Percentiles rank a stretch among this genome's conserved stretches.
Conservation (phyloP, 1,139 yeast species). For the Yamadazyma triangularis region DNA sequence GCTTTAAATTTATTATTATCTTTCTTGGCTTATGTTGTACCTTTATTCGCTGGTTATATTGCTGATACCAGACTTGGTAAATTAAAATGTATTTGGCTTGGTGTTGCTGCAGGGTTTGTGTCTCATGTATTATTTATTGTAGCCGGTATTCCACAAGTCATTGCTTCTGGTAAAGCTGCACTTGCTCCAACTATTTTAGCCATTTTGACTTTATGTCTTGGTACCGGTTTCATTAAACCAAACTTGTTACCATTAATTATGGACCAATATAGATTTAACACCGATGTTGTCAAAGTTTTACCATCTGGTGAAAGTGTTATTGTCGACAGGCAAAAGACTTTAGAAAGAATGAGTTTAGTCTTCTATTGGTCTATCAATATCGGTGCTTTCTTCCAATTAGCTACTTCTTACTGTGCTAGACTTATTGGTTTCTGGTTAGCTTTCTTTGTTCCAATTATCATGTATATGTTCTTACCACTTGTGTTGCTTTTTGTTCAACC, state of each 20-base stretch:
- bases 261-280: conserved; percentile 50
- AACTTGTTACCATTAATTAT: conserved; percentile 48
- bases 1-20: conserved; percentile 35
- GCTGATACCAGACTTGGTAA: conserved; percentile 42
- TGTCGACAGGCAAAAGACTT: conserved; percentile 67
- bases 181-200: conserved; percentile 32
- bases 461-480: conserved; percentile 47
- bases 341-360: conserved; percentile 70
- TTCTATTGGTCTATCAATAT: conserved; percentile 79
- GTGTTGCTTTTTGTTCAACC: conserved; percentile 37
- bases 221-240: conserved; percentile 50
- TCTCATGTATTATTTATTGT: conserved; percentile 36
- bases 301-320: conserved; percentile 65
- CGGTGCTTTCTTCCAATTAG: conserved; percentile 75
- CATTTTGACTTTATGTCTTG: conserved; percentile 34
- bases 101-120: conserved; percentile 34
- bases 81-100: conserved; percentile 38
- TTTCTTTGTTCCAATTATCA: conserved; percentile 52
- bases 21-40: conserved; percentile 40
- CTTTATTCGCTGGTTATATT: conserved; percentile 40
- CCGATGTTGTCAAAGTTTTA: conserved; percentile 54
- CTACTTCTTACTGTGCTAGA: conserved; percentile 70
- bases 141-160: conserved; percentile 37
- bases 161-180: conserved; percentile 31
- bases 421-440: conserved; percentile 77